These are phyloP conservation scores for Solanum hybrid DNA, from an alignment of 305 asterid genomes.

Conservation along the genomic window DNA sequence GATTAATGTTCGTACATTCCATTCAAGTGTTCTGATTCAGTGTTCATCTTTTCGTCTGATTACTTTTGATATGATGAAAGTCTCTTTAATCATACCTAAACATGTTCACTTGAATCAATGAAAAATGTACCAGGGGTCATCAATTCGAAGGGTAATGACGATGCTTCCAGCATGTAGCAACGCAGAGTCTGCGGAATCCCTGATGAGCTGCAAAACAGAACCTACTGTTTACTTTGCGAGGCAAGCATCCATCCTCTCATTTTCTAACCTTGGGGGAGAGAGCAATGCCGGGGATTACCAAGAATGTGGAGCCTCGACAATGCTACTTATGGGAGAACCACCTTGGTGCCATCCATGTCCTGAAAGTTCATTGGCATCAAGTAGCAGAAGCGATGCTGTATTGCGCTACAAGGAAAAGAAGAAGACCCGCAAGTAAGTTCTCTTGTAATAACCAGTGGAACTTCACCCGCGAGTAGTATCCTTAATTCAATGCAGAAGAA, in stretches of 20 bases:
- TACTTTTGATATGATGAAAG: neutral
- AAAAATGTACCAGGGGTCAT: constrained; percentile 18
- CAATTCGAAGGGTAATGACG: constrained; percentile 13
- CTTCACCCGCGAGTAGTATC: neutral
- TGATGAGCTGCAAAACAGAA: constrained; percentile 39
- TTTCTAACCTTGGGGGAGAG: constrained; percentile 35
- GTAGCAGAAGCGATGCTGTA: constrained; percentile 63
- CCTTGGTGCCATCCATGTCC: constrained; percentile 30
- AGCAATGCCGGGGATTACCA: constrained; percentile 31
- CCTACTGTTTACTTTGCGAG: constrained; percentile 20
- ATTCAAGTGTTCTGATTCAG: neutral
- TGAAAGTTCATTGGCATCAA: constrained; percentile 39
- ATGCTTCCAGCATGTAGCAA: constrained; percentile 37
- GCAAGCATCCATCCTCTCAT: constrained; percentile 28
- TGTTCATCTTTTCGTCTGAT: neutral
- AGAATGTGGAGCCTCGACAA: constrained; percentile 44
- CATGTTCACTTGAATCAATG: constrained; percentile 1
- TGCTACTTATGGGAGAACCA: constrained; percentile 40
- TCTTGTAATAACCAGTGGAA: neutral
- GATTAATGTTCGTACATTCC: neutral
- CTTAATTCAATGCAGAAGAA: neutral
- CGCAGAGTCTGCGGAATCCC: constrained; percentile 35
- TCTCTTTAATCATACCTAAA: neutral
- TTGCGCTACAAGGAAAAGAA: constrained; percentile 76
- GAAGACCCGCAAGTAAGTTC: constrained; percentile 76